phyloP scores from a whole-genome alignment of 371 early-diverging fungal species.

The Circinella minor region DNA sequence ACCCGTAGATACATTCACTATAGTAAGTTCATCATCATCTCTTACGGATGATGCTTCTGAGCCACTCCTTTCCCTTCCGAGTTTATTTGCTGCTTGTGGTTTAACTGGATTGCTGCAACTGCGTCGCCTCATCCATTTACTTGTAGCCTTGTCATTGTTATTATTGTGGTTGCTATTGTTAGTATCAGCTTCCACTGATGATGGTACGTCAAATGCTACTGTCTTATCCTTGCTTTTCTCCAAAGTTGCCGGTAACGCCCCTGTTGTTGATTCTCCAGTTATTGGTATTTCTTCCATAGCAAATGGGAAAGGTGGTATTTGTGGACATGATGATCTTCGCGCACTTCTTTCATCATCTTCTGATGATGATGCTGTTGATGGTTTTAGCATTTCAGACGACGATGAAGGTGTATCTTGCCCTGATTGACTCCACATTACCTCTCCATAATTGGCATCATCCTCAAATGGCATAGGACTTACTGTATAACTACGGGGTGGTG shows the following conservation, averaged over 20 bases:
- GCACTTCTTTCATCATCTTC: constrained; percentile 9
- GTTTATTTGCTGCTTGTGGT: neutral
- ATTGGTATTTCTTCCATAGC: constrained; percentile 2
- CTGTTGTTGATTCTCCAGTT: neutral
- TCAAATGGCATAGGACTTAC: constrained; percentile 15
- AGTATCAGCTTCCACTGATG: neutral
- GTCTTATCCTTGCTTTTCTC: constrained; percentile 4
- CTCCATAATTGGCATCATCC: neutral
- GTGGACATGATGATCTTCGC: constrained; percentile 25
- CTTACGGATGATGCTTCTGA: constrained; percentile 16
- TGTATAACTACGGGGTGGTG: constrained; percentile 1
- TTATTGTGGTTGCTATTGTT: neutral
- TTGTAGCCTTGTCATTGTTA: neutral
- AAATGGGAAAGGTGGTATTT: constrained; percentile 23
- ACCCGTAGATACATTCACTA: constrained; percentile 7
- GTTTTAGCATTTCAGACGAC: constrained; percentile 2
- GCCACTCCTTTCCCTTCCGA: constrained; percentile 7
- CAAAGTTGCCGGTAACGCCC: neutral
- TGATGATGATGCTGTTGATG: neutral
- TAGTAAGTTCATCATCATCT: constrained; percentile 19
- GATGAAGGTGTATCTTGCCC: constrained; percentile 1
- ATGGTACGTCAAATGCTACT: constrained; percentile 13
- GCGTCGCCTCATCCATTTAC: constrained; percentile 1
- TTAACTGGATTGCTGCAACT: constrained; percentile 26
- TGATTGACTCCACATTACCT: constrained; percentile 5